phyloP scores from a whole-genome alignment of 805 yeast species.

The Tanozyma kutaoensis region DNA sequence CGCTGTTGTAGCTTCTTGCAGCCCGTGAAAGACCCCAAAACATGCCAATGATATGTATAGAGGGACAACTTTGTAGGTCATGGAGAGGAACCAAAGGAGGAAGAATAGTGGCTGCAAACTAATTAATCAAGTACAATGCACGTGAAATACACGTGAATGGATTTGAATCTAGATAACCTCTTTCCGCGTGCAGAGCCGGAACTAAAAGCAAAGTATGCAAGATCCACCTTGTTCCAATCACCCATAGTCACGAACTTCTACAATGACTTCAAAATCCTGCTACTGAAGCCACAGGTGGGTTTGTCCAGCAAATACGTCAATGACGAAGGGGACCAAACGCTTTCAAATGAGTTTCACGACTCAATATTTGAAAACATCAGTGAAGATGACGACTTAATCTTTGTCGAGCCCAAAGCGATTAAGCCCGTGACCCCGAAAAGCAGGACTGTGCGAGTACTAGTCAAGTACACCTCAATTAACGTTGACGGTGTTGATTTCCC shows the following conservation, averaged over 20 bases:
- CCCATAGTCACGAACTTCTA: constrained; percentile 23
- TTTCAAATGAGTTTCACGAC: constrained; percentile 18
- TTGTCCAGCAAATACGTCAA: constrained; percentile 19
- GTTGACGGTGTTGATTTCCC: constrained; percentile 17
- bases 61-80: too few species aligned
- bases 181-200: too few species aligned
- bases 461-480: constrained; percentile 17
- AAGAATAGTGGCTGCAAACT: too few species aligned
- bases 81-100: too few species aligned
- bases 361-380: constrained; percentile 24
- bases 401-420: constrained; percentile 2
- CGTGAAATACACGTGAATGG: too few species aligned
- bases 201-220: too few species aligned
- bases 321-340: constrained; percentile 22
- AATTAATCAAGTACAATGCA: too few species aligned
- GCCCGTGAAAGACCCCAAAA: not conserved
- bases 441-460: constrained; percentile 12
- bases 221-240: constrained; percentile 26
- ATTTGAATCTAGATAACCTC: too few species aligned
- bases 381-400: constrained; percentile 19
- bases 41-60: too few species aligned
- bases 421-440: not conserved
- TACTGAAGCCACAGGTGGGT: constrained; percentile 18
- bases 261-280: constrained; percentile 17
- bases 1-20: not conserved